Evolutionary conservation across 441 rosid genomes (phyloP), one percentile per base, ranked within the genome.

Genomic region (Pelargonium fulgidum): DNA sequence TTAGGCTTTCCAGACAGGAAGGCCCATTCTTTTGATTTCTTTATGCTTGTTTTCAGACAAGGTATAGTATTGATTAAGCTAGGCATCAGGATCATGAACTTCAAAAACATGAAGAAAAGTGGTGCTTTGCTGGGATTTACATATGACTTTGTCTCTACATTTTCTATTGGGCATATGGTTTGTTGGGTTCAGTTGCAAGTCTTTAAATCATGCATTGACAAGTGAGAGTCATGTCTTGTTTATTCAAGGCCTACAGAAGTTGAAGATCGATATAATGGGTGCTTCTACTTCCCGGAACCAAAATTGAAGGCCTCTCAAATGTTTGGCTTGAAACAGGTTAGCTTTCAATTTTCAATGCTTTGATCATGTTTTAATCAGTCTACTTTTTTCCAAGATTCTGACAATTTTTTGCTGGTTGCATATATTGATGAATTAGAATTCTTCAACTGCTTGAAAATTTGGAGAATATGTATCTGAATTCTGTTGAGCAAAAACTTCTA

Each of bases 21-120:
- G 81, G 84, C 65, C 83, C 86, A 75, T 45, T 81, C 79, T 69
- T 76, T 70, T 79, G 39, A 73, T 75, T 81, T 69, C 75, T 75
- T 80, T 69, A 67, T 62, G 75, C 77, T 66, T 73, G 84, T 75
- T 78, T 22, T 77, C 70, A 78, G 86, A 84, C 86, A 81, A 75
- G 87, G 84, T 84, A 83, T 76, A 80, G 89, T 81, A 80, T 81
- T 72, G 69, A 84, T 77, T 78, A 87, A 87, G 92, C 72, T 81
- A 81, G 81, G 90, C 83, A 81, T 85, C 85, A 72, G 66, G 83
- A 77, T 69, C 80, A 79, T 76, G 70, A 76, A 75, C 73, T 78
- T 69, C 48, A 67, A 81, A 42, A 71, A 64, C 75, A 24, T 36
- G 66, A 74, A 80, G 50, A 64, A 62, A 62, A 20, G 62, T 11